phyloP scores from a whole-genome alignment of 352 stramenopile species.

The Phytophthora podocarpi region DNA sequence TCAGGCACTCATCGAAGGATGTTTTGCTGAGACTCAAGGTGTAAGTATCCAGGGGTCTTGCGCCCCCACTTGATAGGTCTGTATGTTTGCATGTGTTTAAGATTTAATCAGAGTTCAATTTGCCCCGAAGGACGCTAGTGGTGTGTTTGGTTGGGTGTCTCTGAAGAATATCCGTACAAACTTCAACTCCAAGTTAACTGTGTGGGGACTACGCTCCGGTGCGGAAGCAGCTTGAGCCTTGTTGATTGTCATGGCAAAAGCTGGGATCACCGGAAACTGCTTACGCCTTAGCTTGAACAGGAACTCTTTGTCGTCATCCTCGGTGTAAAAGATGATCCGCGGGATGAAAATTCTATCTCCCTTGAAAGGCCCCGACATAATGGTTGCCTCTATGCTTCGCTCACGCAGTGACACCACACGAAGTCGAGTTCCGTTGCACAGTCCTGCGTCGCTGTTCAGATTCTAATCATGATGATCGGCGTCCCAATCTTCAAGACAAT shows the following conservation, averaged over 20 bases:
- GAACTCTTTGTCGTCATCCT: constrained; percentile 19
- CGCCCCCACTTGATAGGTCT: too few species aligned
- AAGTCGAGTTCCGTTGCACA: constrained; percentile 18
- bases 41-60: too few species aligned
- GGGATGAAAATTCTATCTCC: constrained; percentile 20
- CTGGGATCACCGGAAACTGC: constrained; percentile 13
- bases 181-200: too few species aligned
- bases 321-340: constrained; percentile 17
- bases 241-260: constrained; percentile 28
- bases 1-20: too few species aligned
- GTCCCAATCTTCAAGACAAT: constrained; percentile 5
- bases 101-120: too few species aligned
- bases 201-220: too few species aligned
- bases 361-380: constrained; percentile 19
- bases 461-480: constrained; percentile 7
- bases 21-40: too few species aligned
- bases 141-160: too few species aligned
- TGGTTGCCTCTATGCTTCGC: constrained; percentile 14
- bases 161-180: too few species aligned
- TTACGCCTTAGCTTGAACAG: constrained; percentile 26
- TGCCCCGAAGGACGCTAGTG: too few species aligned
- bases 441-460: constrained; percentile 5
- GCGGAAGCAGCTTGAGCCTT: too few species aligned
- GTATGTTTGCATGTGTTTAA: too few species aligned
- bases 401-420: neutral